Base-by-base conservation (phyloP, 2,329 filamentous ascomycete species). In the Pestalotiopsis sp. region DNA sequence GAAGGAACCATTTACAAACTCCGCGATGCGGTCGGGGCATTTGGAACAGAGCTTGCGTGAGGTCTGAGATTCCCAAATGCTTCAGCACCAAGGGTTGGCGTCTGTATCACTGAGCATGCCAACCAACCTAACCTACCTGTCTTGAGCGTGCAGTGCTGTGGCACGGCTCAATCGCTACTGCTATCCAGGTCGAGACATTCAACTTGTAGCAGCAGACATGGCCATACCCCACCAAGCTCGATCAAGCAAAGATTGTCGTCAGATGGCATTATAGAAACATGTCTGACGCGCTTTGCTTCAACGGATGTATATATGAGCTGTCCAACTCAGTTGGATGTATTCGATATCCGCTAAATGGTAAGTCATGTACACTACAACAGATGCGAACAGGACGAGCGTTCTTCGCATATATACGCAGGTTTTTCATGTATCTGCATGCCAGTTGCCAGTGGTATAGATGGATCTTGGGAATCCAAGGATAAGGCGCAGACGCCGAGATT, bases 1-100 rank as follows among this genome's bases (percentile, higher is more conserved):
- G 77, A 82, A 59, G 84, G 83, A 9, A 85, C 84, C 48, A 69
- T 84, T 70, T 71, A 75, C 26, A 75, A 74, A 57, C 73, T 84
- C 64, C 73, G 75, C 65, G 70, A 74, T 11, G 73, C 74, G 3
- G 73, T 81, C 1, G 71, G 66, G 1, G 70, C 70, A 22, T 82
- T 77, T 68, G 71, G 71, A 44, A 58, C 30, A 22, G 67, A 63
- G 5, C 66, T 76, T n/a, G 30, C 1, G 30, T 35, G 30, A 35
- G 30, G 30, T 9, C 26, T 74, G 9, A 62, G 30, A 20, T 40
- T 26, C 56, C 17, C 52, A 48, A 10, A 26, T 22, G 52, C 55
- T 44, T 22, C 52, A 44, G 20, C 24, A 26, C 4, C 30, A 35
- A 20, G 52, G 14, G 17, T n/a, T 24, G 30, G 35, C 52, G 30